Evolutionary conservation across 306 rosid genomes (phyloP), one percentile per base, ranked within the genome.

Genomic region (Rosa multiflora): DNA sequence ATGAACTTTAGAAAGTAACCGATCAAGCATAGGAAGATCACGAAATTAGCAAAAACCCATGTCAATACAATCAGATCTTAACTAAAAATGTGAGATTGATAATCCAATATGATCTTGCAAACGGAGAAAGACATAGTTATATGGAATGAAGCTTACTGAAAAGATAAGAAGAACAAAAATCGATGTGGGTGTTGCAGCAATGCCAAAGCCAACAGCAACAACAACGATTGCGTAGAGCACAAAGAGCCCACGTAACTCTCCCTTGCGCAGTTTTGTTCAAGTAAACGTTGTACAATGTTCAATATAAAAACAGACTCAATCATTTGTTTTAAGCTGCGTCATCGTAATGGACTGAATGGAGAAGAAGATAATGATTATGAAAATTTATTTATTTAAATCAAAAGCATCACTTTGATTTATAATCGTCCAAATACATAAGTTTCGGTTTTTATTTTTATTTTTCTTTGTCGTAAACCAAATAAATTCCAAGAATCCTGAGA

Each of bases 151-250:
- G 47, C 79, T 46, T 76, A 46, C 79, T 1, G 78, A 14, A 61
- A 32, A 75, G 44, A 46, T 9, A 32, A 18, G 61, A 44, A 5
- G 5, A 17, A 61, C 15, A 58, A 17, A 8, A 29, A 32, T 29
- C 39, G 66, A 44, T 32, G 47, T 76, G 72, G 47, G 72, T 29
- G 18, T 29, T 46, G 49, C 39, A 61, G 70, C 61, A 63, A 62
- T 76, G 79, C 52, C 47, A 62, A 76, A n/a, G 8, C 21, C 56
- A 40, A 52, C 52, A 74, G 67, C 35, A n/a, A 59, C 42, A 35
- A 23, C 70, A 0, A 55, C 17, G 78, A 14, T 75, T 42, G 70
- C 78, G 78, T 74, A 58, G 69, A 74, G 78, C 70, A 74, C 5
- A 23, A 42, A 21, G 18, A 59, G 69, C 58, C 72, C 72, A 46